Base-by-base conservation (phyloP, 768 basidiomycete species). In the Boletus eberwhitei region DNA sequence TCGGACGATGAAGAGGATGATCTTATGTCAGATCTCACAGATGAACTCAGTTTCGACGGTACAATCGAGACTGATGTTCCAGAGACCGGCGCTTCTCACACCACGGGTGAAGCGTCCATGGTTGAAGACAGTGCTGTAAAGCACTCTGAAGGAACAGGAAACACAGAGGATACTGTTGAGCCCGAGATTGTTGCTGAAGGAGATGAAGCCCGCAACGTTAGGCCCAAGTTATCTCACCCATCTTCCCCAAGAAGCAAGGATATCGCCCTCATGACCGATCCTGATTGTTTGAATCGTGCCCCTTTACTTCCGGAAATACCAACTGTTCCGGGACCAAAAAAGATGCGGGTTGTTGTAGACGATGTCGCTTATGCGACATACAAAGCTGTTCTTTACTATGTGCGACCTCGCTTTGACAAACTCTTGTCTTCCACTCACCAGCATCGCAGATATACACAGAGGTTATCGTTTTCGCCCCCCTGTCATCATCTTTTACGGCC, bases 391-490 rank as follows among this genome's bases (percentile, higher is more conserved):
- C 73, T 94, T 13, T 93, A 91, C 72, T 94, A 91, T 70, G 90
- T 90, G 61, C 71, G 80, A 68, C 11, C 1, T 43, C 29, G 24
- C 21, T 12, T 38, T 40, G 19, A 35, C 21, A 14, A 21, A 13
- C 48, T 3, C 51, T 50, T 54, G 37, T 50, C 14, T 39, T 26
- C n/a, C 5, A 32, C 53, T 60, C 41, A 66, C 37, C 13, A 13
- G 5, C 12, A 11, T 43, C 39, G 4, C 60, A 92, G 91, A 74
- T 94, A 24, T 95, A 94, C 67, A 94, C 92, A 16, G 90, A 93
- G 62, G 79, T 79, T 26, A 88, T 94, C 58, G 79, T 85, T 29
- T 94, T 94, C 59, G 89, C 93, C 0, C 92, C 92, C 0, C 73
- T 94, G 17, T 83, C 90, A 0, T 94, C 93, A 7, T 80, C 83